phyloP scores from a whole-genome alignment of 2,329 filamentous ascomycete genomes.

The Alternaria angustiovoidea region DNA sequence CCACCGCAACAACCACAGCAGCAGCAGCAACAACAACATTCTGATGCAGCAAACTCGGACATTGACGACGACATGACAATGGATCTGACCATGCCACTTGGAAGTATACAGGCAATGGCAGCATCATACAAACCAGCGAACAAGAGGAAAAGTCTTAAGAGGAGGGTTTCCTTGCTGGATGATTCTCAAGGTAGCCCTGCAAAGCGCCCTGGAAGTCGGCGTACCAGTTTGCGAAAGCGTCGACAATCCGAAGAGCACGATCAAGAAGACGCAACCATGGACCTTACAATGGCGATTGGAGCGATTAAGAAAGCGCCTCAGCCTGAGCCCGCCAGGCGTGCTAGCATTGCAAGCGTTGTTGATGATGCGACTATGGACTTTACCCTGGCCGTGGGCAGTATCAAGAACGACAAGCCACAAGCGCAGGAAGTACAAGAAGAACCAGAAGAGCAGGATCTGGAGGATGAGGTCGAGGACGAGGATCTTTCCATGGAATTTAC shows the following conservation, averaged over 20 bases:
- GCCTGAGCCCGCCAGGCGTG: constrained; percentile 25
- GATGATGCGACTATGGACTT: constrained; percentile 53
- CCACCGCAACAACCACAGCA: constrained; percentile 53
- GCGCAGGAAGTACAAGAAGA: constrained; percentile 5
- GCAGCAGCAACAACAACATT: constrained; percentile 36
- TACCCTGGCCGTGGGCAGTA: constrained; percentile 49
- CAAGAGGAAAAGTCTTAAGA: constrained; percentile 53
- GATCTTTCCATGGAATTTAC: constrained; percentile 64
- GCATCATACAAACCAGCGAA: constrained; percentile 35
- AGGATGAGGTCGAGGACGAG: constrained; percentile 34
- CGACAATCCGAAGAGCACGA: constrained; percentile 46
- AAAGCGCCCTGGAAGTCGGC: constrained; percentile 44
- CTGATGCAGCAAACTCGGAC: constrained; percentile 47
- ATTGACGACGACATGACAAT: constrained; percentile 60
- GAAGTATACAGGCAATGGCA: constrained; percentile 55
- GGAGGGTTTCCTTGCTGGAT: constrained; percentile 53
- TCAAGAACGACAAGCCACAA: constrained; percentile 31
- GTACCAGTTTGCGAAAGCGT: constrained; percentile 51
- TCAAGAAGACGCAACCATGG: constrained; percentile 54
- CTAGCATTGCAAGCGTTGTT: constrained; percentile 37
- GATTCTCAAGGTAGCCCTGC: constrained; percentile 48
- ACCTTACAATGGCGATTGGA: constrained; percentile 51
- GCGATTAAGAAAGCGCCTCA: constrained; percentile 38
- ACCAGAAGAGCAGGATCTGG: not conserved
- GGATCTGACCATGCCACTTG: constrained; percentile 65